Percentiles rank a stretch among this genome's conserved stretches.
Evolutionary conservation across 1,284 basidiomycete species (phyloP).

Genomic region (Heterobasidion irregulare): DNA sequence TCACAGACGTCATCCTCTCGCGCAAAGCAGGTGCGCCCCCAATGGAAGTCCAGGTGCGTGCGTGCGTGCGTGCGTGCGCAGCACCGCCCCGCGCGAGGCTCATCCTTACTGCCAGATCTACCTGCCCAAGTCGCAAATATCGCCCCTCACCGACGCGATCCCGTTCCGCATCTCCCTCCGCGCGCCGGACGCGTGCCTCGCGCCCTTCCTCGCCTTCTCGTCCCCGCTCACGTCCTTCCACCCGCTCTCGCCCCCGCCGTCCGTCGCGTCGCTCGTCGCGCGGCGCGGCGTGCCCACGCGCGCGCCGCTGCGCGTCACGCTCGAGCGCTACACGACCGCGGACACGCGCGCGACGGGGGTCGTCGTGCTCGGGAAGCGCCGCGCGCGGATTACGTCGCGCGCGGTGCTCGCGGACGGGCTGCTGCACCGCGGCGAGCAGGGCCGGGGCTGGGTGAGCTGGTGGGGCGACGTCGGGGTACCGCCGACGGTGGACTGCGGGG

Average conservation of each 20-base stretch:
- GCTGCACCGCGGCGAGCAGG: conserved; percentile 1
- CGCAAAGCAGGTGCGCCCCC: background rate
- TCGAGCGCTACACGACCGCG: conserved; percentile 7
- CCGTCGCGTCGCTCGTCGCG: background rate
- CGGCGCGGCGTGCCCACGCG: background rate
- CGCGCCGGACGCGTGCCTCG: conserved; percentile 6
- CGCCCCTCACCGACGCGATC: conserved; percentile 3
- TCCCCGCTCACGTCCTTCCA: conserved; percentile 8
- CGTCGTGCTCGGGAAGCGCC: conserved; percentile 6
- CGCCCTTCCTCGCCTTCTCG: conserved; percentile 1
- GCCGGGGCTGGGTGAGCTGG: conserved; percentile 7
- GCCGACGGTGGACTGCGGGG: conserved; percentile 1
- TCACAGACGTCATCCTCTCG: conserved; percentile 5
- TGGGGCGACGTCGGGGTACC: conserved; percentile 7
- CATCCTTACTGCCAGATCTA: conserved; percentile 5
- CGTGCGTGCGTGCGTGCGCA: too few species aligned
- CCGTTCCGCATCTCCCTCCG: conserved; percentile 6
- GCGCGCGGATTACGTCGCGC: background rate
- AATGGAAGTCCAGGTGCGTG: conserved; percentile 8
- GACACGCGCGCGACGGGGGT: conserved; percentile 8
- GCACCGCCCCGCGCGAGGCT: too few species aligned
- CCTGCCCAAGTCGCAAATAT: conserved; percentile 9
- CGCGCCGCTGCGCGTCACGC: conserved; percentile 5
- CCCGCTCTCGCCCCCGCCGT: conserved; percentile 1
- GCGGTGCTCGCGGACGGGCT: conserved; percentile 2